These are phyloP conservation scores for Aureobasidium lini DNA, from an alignment of 2,329 filamentous ascomycete genomes.

Conservation along the genomic window DNA sequence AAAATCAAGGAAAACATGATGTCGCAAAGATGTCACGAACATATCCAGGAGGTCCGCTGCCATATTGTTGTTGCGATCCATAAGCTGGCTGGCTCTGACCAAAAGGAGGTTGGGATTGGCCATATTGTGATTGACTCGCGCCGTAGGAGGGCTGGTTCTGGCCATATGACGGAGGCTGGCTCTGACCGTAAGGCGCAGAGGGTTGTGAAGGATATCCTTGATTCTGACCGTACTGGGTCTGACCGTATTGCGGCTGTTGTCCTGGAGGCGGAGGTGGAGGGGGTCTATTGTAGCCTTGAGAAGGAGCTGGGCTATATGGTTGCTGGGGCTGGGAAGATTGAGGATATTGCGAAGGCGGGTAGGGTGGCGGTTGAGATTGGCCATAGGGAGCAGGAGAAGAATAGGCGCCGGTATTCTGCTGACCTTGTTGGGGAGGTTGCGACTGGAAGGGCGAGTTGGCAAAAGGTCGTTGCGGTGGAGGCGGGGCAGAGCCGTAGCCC, in stretches of 20 bases:
- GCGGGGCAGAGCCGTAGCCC: constrained; percentile 23
- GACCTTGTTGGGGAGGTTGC: constrained; percentile 13
- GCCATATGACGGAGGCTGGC: neutral
- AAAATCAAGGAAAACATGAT: constrained; percentile 9
- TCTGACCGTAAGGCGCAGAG: constrained; percentile 1
- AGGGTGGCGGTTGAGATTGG: constrained; percentile 20
- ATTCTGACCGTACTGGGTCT: neutral
- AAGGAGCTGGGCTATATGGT: neutral
- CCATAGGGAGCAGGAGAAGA: constrained; percentile 28
- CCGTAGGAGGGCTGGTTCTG: neutral
- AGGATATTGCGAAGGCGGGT: constrained; percentile 21
- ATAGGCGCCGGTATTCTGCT: constrained; percentile 16
- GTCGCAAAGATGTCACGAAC: constrained; percentile 17
- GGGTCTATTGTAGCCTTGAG: constrained; percentile 16
- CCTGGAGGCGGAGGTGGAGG: constrained; percentile 19
- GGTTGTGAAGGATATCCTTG: constrained; percentile 2
- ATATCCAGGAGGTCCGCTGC: constrained; percentile 15
- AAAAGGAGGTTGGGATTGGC: neutral
- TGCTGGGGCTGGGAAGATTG: constrained; percentile 18
- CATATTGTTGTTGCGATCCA: constrained; percentile 2
- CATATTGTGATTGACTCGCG: constrained; percentile 5
- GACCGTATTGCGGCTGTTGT: constrained; percentile 17
- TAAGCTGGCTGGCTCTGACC: constrained; percentile 2
- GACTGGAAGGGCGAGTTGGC: constrained; percentile 20
- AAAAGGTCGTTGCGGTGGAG: constrained; percentile 34